These are phyloP conservation scores for Coniochaeta sp. DNA, from an alignment of 2,329 filamentous ascomycete genomes.

Conservation along the genomic window DNA sequence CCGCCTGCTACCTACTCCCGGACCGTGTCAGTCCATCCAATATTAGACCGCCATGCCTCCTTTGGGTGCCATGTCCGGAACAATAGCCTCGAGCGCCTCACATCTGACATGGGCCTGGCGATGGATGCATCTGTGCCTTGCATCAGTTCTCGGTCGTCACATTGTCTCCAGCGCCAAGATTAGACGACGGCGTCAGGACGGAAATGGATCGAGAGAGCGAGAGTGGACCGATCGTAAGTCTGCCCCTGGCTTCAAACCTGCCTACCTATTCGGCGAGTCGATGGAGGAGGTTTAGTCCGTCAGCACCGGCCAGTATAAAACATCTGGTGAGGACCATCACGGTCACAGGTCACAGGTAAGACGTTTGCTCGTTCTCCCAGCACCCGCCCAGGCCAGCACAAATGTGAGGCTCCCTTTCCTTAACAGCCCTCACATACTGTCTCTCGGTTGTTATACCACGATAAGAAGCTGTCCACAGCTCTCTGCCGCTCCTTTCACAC, in stretches of 20 bases:
- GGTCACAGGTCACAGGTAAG: constrained; percentile 1
- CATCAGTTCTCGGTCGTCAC: background rate
- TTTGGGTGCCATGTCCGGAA: background rate
- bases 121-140: constrained; percentile 1
- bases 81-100: background rate
- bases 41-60: background rate
- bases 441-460: constrained; percentile 1
- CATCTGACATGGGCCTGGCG: background rate
- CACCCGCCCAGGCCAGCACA: constrained; percentile 1
- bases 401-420: constrained; percentile 4
- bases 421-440: background rate
- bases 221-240: background rate
- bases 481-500: background rate
- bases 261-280: background rate
- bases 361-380: background rate
- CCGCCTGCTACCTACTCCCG: background rate
- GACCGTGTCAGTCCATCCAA: background rate
- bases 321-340: background rate
- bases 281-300: background rate
- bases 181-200: background rate
- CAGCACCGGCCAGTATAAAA: background rate
- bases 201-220: background rate
- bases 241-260: background rate
- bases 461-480: constrained; percentile 3
- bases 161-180: background rate